These are phyloP conservation scores for Aureobasidium lini DNA, from an alignment of 2,329 filamentous ascomycete species.

Conservation along the genomic window DNA sequence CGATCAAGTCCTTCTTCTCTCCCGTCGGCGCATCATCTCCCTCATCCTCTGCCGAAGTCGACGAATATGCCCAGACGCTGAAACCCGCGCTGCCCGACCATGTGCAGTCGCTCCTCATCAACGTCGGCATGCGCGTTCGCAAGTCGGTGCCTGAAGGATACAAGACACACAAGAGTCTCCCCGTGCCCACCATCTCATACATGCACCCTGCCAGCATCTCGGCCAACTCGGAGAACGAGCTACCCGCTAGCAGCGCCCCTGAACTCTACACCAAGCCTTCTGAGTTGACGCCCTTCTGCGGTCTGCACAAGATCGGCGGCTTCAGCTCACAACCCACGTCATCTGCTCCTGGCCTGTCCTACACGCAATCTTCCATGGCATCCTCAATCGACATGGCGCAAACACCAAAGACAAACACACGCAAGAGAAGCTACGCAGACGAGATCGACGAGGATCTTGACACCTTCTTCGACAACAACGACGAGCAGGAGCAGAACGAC, in stretches of 20 bases:
- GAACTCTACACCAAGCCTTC: conserved; percentile 24
- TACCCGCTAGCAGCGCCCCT: neutral
- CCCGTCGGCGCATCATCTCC: conserved; percentile 15
- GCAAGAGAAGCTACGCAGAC: conserved; percentile 30
- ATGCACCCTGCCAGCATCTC: conserved; percentile 8
- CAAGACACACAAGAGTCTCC: conserved; percentile 57
- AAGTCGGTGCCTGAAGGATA: conserved; percentile 93
- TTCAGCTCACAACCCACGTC: conserved; percentile 49
- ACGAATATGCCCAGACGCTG: conserved; percentile 23
- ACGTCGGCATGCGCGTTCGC: conserved; percentile 87
- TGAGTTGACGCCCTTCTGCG: conserved; percentile 75
- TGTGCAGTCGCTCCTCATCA: conserved; percentile 76
- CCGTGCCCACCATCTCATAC: conserved; percentile 3
- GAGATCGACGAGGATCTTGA: conserved; percentile 30
- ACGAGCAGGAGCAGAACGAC: conserved; percentile 10
- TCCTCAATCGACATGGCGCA: conserved; percentile 31
- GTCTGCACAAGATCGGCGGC: conserved; percentile 68
- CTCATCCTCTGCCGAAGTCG: neutral
- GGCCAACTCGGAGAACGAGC: neutral
- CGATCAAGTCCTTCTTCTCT: conserved; percentile 38
- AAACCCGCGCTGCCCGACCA: conserved; percentile 50
- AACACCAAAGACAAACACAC: conserved; percentile 14
- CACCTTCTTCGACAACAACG: conserved; percentile 24
- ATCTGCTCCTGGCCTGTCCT: conserved; percentile 26
- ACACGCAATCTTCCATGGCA: conserved; percentile 31